Evolutionary conservation across 2,329 filamentous ascomycete species (phyloP).

Genomic region (Penicillium sp.): DNA sequence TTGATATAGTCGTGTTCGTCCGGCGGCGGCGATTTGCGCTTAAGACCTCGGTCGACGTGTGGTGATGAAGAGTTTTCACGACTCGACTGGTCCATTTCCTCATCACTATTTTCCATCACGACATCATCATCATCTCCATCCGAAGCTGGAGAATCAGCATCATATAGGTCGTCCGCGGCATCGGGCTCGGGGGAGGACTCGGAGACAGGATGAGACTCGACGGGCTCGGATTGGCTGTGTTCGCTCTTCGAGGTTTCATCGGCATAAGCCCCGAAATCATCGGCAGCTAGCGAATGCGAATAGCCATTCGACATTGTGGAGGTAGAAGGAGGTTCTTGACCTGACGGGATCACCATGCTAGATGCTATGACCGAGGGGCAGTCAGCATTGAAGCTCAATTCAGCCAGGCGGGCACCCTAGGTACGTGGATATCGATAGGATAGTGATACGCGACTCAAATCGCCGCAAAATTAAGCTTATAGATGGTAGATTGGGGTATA

Average conservation of each 20-base stretch:
- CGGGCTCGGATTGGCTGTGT: constrained; percentile 73
- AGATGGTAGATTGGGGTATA: constrained; percentile 23
- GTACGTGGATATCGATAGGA: constrained; percentile 25
- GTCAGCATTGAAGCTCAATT: constrained; percentile 44
- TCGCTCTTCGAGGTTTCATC: constrained; percentile 59
- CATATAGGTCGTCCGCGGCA: constrained; percentile 41
- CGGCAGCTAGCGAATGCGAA: constrained; percentile 25
- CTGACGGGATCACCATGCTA: constrained; percentile 48
- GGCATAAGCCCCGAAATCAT: constrained; percentile 27
- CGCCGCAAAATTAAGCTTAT: constrained; percentile 25
- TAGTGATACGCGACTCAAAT: constrained; percentile 37
- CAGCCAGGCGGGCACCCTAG: constrained; percentile 15
- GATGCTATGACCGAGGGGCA: constrained; percentile 37
- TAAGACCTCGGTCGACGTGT: constrained; percentile 66
- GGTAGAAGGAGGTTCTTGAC: constrained; percentile 34
- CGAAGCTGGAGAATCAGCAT: constrained; percentile 37
- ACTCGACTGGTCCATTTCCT: constrained; percentile 56
- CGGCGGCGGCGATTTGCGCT: constrained; percentile 67
- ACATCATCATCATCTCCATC: constrained; percentile 65
- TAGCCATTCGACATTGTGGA: constrained; percentile 38
- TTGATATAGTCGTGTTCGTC: constrained; percentile 82
- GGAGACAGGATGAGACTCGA: constrained; percentile 56
- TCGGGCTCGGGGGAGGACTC: constrained; percentile 47
- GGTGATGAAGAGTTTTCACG: constrained; percentile 67
- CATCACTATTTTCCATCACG: constrained; percentile 61